Base-by-base conservation (phyloP, 441 rosid species). In the Eutrema salsugineum region DNA sequence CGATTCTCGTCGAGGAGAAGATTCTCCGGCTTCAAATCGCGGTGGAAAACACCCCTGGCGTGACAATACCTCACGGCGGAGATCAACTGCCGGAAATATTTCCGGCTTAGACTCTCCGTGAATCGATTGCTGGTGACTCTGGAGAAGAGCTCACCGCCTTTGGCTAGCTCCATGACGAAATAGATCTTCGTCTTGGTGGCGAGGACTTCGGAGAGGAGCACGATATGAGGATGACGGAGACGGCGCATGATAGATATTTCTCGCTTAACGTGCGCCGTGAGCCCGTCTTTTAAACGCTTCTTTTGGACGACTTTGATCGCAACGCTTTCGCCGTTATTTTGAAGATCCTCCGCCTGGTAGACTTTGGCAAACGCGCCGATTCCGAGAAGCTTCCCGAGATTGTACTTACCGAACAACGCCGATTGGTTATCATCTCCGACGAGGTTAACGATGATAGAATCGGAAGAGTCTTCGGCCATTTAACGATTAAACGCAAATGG, bases 291-390 rank as follows among this genome's bases (percentile, higher is more conserved):
- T 9, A 83, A 66, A 61, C 73, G 77, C 51, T 64, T 69, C 60
- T 79, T 83, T 4, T 79, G 63, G 27, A 83, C 85, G 28, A 79
- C 84, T 73, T 83, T 83, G 78, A 83, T 79, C 50, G 87, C 87
- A 39, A 81, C 85, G 77, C 72, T 77, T 54, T 72, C 72, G 38
- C 85, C 75, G 40, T 66, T 75, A 22, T 71, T 81, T 8, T 70
- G 51, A 2, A 81, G 40, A 63, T 79, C 65, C 51, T 81, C 66
- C 10, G 80, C 87, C 20, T 81, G 79, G 77, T 83, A 81, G 42
- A 83, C 87, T 78, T 83, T 83, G 0, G 80, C 87, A 63, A 83
- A 83, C 30, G 87, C 87, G 3, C 87, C 87, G 49, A 72, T 53
- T 0, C 85, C 87, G 57, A 83, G 75, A 8, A 77, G 78, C 68